A percentile compares a stretch with the other conserved stretches of the same genome.
These are phyloP conservation scores for Bryoglossum gracile DNA, from an alignment of 495 filamentous ascomycete species.

Conservation along the genomic window DNA sequence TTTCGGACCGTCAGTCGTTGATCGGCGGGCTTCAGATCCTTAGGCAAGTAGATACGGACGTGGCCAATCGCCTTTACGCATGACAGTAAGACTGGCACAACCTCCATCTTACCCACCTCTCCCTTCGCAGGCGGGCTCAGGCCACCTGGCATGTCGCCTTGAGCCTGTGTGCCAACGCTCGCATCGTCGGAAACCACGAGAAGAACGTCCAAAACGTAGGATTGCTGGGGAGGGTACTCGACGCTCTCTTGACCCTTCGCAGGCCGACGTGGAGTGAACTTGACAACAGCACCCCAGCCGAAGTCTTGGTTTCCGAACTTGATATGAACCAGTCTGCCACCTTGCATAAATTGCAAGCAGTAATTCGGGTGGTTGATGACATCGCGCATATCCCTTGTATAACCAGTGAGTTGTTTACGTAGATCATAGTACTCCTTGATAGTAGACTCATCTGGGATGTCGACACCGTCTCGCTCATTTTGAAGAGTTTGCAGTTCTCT, in stretches of 20 bases:
- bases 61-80: slow-evolving; percentile 74
- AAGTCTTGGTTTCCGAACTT: slow-evolving; percentile 74
- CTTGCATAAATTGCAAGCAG: slow-evolving; percentile 68
- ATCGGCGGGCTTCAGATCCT: slow-evolving; percentile 55
- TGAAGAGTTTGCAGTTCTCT: slow-evolving; percentile 70
- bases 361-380: slow-evolving; percentile 89
- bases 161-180: slow-evolving; percentile 48
- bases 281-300: slow-evolving; percentile 85
- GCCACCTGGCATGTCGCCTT: slow-evolving; percentile 54
- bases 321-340: slow-evolving; percentile 77
- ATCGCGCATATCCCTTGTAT: slow-evolving; percentile 74
- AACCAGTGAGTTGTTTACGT: slow-evolving; percentile 71
- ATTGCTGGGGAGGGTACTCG: slow-evolving; percentile 61
- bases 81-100: slow-evolving; percentile 78
- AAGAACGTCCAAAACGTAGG: slow-evolving; percentile 73
- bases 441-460: slow-evolving; percentile 75
- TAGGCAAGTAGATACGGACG: slow-evolving; percentile 70
- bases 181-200: slow-evolving; percentile 59
- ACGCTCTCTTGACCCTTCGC: slow-evolving; percentile 53
- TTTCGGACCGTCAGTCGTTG: slow-evolving; percentile 59
- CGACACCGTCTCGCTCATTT: slow-evolving; percentile 58
- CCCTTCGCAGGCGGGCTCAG: slow-evolving; percentile 55
- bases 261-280: slow-evolving; percentile 53
- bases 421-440: slow-evolving; percentile 90
- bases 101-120: slow-evolving; percentile 68